Evolutionary conservation across 306 rosid genomes (phyloP), one percentile per base, ranked within the genome.

Genomic region (Castanospermum australe): DNA sequence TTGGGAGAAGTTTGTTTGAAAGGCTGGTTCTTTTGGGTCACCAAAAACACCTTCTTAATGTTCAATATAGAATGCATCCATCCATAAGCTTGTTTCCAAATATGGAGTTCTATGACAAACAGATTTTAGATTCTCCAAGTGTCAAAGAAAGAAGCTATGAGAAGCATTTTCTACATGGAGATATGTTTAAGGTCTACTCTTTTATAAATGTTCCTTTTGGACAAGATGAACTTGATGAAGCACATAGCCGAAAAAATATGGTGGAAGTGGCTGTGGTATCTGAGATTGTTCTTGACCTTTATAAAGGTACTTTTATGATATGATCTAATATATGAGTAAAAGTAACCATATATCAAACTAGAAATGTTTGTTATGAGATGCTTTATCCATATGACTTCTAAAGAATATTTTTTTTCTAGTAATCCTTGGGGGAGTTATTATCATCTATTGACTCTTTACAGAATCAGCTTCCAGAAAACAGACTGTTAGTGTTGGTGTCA

Each of bases 401-500:
- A 39, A 42, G n/a, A 42, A 30, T 7, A 44, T 0, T 6, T 70
- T 6, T 6, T 51, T 72, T 24, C 2, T 20, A 33, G 30, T 47
- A 24, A 62, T 28, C 10, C 3, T 41, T 8, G 8, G 7, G 35
- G 17, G 63, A 20, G 21, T 73, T 28, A 42, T 80, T 47, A 47
- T 36, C 39, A 28, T 22, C 15, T 75, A 17, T 76, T 45, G 48
- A 51, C 30, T 44, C 39, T 70, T 65, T 51, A 30, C 79, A 88
- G 92, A 83, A 70, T 84, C 63, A 64, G 60, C 20, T 39, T 12
- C 62, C 21, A 86, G 71, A 45, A 86, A 52, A 68, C 79, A 68
- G 75, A 73, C 42, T 67, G 85, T 86, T 39, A 85, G 90, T 81
- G 83, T 90, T 33, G 92, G 92, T 22, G 87, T 90, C 56, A 90